Evolutionary conservation across 192 early-diverging fungal genomes (phyloP), one percentile per base, ranked within the genome.

Genomic region (Dimargaris xerosporica): DNA sequence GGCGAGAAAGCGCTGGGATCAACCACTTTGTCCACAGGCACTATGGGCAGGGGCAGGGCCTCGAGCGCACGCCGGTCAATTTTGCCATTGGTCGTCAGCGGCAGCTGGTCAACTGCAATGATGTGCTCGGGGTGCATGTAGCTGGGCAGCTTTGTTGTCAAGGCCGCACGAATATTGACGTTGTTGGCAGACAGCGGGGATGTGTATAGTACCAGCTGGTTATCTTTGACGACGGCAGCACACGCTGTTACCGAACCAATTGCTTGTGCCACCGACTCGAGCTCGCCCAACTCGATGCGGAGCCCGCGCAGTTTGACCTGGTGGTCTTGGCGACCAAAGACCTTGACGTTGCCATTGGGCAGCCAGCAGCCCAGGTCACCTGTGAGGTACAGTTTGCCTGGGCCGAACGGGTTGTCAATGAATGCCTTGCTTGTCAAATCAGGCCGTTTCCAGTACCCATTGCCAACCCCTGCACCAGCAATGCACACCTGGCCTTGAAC

Each of bases 401-500:
- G 16, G 3, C 21, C 39, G 26, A 44, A 26, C 0, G 58, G 58
- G 6, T 21, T 41, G 16, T 26, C 13, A 30, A 26, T n/a, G 11
- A 60, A 43, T 5, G 41, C n/a, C n/a, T n/a, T 21, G n/a, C 15
- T 19, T 4, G 25, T 43, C 16, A 60, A 28, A 3, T 60, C 58
- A 5, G 58, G 58, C 10, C 31, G 42, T 21, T 60, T 60, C n/a
- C n/a, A 26, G 42, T 60, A 60, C 5, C 58, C 58, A 9, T 34
- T 11, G 43, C 28, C 42, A 5, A 60, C 58, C 0, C 42, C 17
- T 6, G 43, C n/a, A 3, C 58, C 43, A n/a, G 62, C 70, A 45
- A 72, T 66, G 30, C 65, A 69, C 0, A 76, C 44, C 45, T 73
- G 71, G 0, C 73, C 73, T 10, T 51, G 51, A 6, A 63, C 64